Base-by-base conservation (phyloP, 495 filamentous ascomycete species). In the Letharia columbiana region DNA sequence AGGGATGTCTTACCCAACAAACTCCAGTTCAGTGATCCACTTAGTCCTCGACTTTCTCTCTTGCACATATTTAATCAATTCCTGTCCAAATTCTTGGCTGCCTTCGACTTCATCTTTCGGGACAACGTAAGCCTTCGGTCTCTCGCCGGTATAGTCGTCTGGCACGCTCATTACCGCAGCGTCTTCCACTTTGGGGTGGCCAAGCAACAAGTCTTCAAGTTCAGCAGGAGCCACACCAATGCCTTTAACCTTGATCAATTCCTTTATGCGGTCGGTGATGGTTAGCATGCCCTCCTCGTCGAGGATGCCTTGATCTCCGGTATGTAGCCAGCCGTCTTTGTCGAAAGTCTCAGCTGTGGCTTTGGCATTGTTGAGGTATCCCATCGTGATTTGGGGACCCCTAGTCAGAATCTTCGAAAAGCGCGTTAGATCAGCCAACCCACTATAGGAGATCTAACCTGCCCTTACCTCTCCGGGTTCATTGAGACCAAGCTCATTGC, bases 171-270 rank as follows among this genome's bases (percentile, higher is more conserved):
- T 75, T 20, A 90, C 82, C 23, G 84, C 81, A 60, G 79, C 77
- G 74, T 88, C 86, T 49, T 85, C 83, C 0, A 88, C 80, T n/a
- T 77, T 77, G 3, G 70, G 62, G 67, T 87, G 82, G 0, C 83
- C 83, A 6, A 87, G 77, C 11, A 88, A 68, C 28, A 85, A 73
- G 64, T 87, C 86, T 70, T 90, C 87, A 3, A 90, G 74, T 73
- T 89, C 88, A 0, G 86, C 87, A 1, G 87, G 88, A 57, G 86
- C 87, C 41, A 91, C 87, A 31, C 81, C 84, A 66, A 87, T 85
- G 6, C 86, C 88, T 67, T 89, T 88, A 31, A 90, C 87, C 72
- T 90, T 90, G 72, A 90, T 89, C 78, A 90, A 81, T 75, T 90
- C 87, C 77, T 91, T 91, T 61, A 89, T 81, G 0, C 88, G 77